Conservation (phyloP, 2,329 filamentous ascomycete genomes). For the Neocatenulostroma microsporum region DNA sequence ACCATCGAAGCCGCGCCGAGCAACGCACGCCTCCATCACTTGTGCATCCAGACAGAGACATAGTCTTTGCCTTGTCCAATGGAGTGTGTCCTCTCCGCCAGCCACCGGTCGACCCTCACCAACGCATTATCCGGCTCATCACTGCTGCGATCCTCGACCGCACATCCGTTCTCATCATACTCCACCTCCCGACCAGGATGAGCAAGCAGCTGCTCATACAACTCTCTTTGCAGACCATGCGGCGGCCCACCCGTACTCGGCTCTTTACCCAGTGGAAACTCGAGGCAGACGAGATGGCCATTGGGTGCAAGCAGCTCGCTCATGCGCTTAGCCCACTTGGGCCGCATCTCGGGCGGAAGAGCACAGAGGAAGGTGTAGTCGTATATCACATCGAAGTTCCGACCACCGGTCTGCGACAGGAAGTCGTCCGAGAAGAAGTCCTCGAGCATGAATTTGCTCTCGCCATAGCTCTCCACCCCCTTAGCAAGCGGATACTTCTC, state of each 20-base stretch:
- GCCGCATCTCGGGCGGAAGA: conserved; percentile 47
- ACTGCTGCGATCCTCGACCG: conserved; percentile 30
- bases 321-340: conserved; percentile 51
- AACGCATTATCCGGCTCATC: conserved; percentile 40
- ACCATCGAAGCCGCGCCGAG: background rate
- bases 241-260: conserved; percentile 62
- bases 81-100: conserved; percentile 49
- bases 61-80: conserved; percentile 46
- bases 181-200: conserved; percentile 59
- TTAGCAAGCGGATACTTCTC: conserved; percentile 38
- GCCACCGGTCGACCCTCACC: conserved; percentile 46
- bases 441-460: conserved; percentile 49
- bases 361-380: conserved; percentile 60
- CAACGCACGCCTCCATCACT: conserved; percentile 1
- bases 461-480: conserved; percentile 41
- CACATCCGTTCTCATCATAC: conserved; percentile 51
- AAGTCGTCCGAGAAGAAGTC: conserved; percentile 62
- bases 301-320: conserved; percentile 45
- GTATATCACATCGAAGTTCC: conserved; percentile 61
- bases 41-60: conserved; percentile 43
- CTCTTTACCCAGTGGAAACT: conserved; percentile 69
- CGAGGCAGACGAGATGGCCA: conserved; percentile 57
- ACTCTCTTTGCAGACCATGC: conserved; percentile 58
- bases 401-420: conserved; percentile 33
- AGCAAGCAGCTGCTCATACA: conserved; percentile 64